Evolutionary conservation across 2,329 filamentous ascomycete genomes (phyloP).

Genomic region (Harringtonia lauricola): DNA sequence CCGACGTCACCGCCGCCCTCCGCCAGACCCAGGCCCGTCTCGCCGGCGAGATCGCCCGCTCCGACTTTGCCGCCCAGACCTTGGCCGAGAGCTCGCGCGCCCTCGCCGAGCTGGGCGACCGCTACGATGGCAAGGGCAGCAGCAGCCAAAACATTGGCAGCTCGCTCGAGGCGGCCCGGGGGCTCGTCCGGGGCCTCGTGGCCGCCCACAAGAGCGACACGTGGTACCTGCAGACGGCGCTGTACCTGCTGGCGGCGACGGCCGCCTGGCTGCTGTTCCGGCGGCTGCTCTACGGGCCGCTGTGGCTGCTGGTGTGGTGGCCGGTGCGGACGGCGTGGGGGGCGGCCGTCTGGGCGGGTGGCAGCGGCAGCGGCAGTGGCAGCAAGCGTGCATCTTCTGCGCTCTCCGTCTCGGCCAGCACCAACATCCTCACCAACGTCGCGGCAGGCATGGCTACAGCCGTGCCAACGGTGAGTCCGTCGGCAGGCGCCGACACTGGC

Average conservation of each 20-base stretch:
- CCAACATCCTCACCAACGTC: constrained; percentile 8
- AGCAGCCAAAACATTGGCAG: constrained; percentile 58
- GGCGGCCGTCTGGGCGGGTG: constrained; percentile 18
- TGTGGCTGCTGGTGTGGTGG: constrained; percentile 81
- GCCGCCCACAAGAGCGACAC: constrained; percentile 91
- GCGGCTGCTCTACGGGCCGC: constrained; percentile 74
- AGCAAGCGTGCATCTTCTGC: no score
- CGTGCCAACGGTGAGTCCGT: constrained; percentile 8
- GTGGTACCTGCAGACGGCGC: constrained; percentile 88
- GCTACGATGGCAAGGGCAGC: constrained; percentile 68
- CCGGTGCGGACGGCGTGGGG: constrained; percentile 50
- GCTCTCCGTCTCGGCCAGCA: constrained; percentile 14
- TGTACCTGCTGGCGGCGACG: constrained; percentile 70
- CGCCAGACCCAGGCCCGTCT: constrained; percentile 81
- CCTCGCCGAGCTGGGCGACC: constrained; percentile 68
- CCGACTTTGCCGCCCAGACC: constrained; percentile 82
- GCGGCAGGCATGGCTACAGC: no score
- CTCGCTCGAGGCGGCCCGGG: constrained; percentile 62
- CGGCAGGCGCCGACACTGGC: no score
- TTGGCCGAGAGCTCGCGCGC: constrained; percentile 75
- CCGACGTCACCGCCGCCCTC: constrained; percentile 74
- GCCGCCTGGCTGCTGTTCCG: constrained; percentile 80
- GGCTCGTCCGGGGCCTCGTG: constrained; percentile 67
- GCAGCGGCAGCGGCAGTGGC: constrained; percentile 14
- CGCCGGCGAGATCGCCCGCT: constrained; percentile 71